Base-by-base conservation (phyloP, 306 rosid genomes). In the Calophaca sinica region DNA sequence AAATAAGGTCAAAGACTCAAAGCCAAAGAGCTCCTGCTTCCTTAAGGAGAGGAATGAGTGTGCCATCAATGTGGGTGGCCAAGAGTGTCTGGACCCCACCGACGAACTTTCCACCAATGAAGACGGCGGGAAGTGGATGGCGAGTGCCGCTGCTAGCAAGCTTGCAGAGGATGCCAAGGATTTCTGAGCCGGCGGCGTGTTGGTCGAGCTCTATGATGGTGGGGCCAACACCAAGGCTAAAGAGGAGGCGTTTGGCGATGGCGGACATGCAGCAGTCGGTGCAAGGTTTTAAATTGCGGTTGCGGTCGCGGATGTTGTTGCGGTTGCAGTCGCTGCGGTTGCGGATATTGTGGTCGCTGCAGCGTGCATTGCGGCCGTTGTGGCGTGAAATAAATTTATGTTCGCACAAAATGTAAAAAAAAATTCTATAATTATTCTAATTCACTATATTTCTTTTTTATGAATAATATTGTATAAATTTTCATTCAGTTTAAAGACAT, bases 1-100 rank as follows among this genome's bases (percentile, higher is more conserved):
- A 20, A 20, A 20, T 20, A 20, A 20, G 26, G 26, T 20, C 26
- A 20, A 20, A 20, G 26, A 6, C 1, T 33, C 10, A 73, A 10
- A 91, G 94, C 97, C 97, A 92, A 49, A 92, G 96, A 31, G 97
- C 97, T 1, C 97, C 97, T 7, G 88, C 92, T 5, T 84, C 86
- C 63, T 92, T 92, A 76, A 92, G 97, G 57, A 86, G 93, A 20
- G 91, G 96, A 7, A 92, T 81, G 12, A 92, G 86, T 8, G 86
- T 73, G 78, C 97, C 97, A 70, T 88, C 89, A 78, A 92, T 92
- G 74, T 92, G 97, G 36, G 78, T 80, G 4, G 96, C 93, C 90
- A 92, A 80, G 79, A 92, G 96, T 3, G 89, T 76, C 70, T 92
- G 89, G n/a, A 92, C 89, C 20, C 97, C 97, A 1, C 97, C 97